Conservation (phyloP, 805 yeast species). For the Ogataea minuta region DNA sequence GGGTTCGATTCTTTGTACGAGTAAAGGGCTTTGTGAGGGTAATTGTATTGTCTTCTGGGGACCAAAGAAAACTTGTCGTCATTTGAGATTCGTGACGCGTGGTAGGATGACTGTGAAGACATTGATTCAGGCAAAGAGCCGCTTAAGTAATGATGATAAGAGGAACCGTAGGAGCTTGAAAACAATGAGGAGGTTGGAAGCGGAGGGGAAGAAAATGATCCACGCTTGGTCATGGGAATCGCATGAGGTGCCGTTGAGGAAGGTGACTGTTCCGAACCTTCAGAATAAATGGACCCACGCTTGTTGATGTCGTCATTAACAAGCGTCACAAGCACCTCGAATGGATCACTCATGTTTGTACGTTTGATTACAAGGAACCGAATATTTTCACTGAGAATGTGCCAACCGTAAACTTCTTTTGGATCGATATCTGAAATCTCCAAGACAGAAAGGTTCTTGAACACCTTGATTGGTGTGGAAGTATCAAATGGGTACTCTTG, state of each 20-base stretch:
- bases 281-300: conserved; percentile 28
- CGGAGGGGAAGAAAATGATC: conserved; percentile 23
- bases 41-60: conserved; percentile 28
- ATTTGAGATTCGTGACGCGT: conserved; percentile 14
- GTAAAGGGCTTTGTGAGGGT: conserved; percentile 22
- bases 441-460: conserved; percentile 59
- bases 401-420: conserved; percentile 67
- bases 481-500: conserved; percentile 74
- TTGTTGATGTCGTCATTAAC: conserved; percentile 48
- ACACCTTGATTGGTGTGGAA: conserved; percentile 59
- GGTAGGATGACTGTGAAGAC: conserved; percentile 21
- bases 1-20: conserved; percentile 10
- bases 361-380: conserved; percentile 54
- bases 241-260: conserved; percentile 20
- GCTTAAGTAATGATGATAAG: conserved; percentile 25
- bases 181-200: conserved; percentile 9
- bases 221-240: conserved; percentile 21
- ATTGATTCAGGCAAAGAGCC: conserved; percentile 28
- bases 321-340: conserved; percentile 49
- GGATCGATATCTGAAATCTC: conserved; percentile 62
- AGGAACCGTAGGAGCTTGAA: conserved; percentile 21
- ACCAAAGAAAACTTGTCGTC: conserved; percentile 18
- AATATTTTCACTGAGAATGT: conserved; percentile 50
- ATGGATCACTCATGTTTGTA: conserved; percentile 48
- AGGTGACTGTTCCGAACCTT: conserved; percentile 20